Percentiles rank a stretch among this genome's conserved stretches.
Conservation (phyloP, 306 rosid genomes). For the Cucumis hystrix region DNA sequence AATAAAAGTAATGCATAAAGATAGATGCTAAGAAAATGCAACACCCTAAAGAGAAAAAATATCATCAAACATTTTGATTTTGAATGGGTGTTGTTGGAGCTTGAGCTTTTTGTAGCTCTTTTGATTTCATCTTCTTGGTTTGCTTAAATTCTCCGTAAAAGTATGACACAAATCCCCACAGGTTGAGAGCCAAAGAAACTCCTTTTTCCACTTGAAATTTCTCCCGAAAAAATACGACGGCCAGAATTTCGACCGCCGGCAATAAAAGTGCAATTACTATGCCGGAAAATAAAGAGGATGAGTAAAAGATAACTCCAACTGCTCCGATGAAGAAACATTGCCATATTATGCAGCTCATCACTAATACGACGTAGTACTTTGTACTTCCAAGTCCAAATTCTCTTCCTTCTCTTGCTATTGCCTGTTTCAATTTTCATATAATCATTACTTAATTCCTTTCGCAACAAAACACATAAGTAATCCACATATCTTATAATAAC, state of each 20-base stretch:
- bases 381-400: slow-evolving; percentile 40
- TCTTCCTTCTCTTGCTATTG: slow-evolving; percentile 52
- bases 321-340: slow-evolving; percentile 69
- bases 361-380: slow-evolving; percentile 42
- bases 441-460: too few relatives aligned
- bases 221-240: slow-evolving; percentile 51
- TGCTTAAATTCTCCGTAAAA: slow-evolving; percentile 58
- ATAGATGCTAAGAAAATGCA: too few relatives aligned
- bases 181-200: slow-evolving; percentile 38
- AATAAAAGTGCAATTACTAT: slow-evolving; percentile 39
- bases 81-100: not conserved
- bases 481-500: too few relatives aligned
- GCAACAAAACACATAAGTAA: too few relatives aligned
- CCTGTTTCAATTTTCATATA: slow-evolving; percentile 15
- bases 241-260: slow-evolving; percentile 45
- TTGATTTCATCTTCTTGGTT: slow-evolving; percentile 5
- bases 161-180: slow-evolving; percentile 64
- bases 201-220: slow-evolving; percentile 48
- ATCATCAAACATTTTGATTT: not conserved
- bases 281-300: slow-evolving; percentile 54
- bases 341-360: slow-evolving; percentile 42
- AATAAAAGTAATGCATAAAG: too few relatives aligned
- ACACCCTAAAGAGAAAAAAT: too few relatives aligned
- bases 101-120: not conserved
- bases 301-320: slow-evolving; percentile 56